A percentile compares a stretch with the other conserved stretches of the same genome.
These are phyloP conservation scores for Viola odorata DNA, from an alignment of 345 rosid species.

Conservation along the genomic window DNA sequence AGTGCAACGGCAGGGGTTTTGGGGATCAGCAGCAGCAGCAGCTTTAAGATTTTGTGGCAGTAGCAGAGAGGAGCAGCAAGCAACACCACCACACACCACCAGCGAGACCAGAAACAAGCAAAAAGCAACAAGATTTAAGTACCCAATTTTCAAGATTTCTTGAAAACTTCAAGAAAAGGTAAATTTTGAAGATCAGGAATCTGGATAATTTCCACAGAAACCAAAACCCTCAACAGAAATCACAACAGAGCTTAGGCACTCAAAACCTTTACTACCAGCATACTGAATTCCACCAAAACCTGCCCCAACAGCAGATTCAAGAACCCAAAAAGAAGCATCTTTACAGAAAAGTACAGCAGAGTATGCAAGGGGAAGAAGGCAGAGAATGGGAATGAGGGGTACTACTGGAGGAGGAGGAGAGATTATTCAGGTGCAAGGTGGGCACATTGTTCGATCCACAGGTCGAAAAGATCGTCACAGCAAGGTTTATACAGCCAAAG, in stretches of 20 bases:
- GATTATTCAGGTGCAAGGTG: slow-evolving; percentile 70
- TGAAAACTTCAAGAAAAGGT: neutral
- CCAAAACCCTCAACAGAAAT: slow-evolving; percentile 11
- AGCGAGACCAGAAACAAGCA: neutral
- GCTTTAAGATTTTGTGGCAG: slow-evolving; percentile 30
- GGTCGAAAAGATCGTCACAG: slow-evolving; percentile 83
- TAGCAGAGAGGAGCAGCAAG: slow-evolving; percentile 31
- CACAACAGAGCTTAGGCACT: slow-evolving; percentile 11
- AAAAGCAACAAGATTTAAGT: slow-evolving; percentile 4
- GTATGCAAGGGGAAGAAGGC: slow-evolving; percentile 15
- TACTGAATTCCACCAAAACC: slow-evolving; percentile 25
- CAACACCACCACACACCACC: slow-evolving; percentile 23
- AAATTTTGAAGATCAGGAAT: slow-evolving; percentile 19
- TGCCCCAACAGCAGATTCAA: slow-evolving; percentile 14
- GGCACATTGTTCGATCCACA: slow-evolving; percentile 66
- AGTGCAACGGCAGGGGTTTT: slow-evolving; percentile 42
- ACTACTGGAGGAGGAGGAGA: slow-evolving; percentile 37
- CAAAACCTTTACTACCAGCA: slow-evolving; percentile 4
- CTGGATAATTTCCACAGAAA: slow-evolving; percentile 40
- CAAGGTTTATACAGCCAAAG: slow-evolving; percentile 75
- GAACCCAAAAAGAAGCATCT: neutral
- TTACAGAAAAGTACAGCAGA: slow-evolving; percentile 6
- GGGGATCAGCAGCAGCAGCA: slow-evolving; percentile 42
- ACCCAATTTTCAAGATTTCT: slow-evolving; percentile 1
- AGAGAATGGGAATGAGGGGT: slow-evolving; percentile 42